Percentiles rank a stretch among this genome's conserved stretches.
phyloP scores from a whole-genome alignment of 2,329 filamentous ascomycete species.

The Diaporthe ilicicola region DNA sequence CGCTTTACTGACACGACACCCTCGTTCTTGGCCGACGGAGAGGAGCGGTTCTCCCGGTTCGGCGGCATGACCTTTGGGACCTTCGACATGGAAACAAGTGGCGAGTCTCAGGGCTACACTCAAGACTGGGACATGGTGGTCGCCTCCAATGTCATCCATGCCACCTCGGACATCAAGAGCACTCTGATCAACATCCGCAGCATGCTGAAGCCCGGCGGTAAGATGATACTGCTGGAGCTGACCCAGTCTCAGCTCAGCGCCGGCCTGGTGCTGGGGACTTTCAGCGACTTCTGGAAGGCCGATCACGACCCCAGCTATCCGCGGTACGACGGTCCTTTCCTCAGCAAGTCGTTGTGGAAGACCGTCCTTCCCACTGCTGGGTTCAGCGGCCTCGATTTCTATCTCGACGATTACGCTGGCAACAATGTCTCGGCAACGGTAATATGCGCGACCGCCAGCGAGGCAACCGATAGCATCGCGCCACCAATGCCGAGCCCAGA shows the following conservation, averaged over 20 bases:
- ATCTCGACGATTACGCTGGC: constrained; percentile 19
- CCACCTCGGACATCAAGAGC: constrained; percentile 36
- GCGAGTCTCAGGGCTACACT: constrained; percentile 42
- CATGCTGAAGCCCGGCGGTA: constrained; percentile 47
- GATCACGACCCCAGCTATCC: constrained; percentile 33
- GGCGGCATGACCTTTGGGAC: constrained; percentile 40
- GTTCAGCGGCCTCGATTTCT: constrained; percentile 22
- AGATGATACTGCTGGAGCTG: constrained; percentile 40
- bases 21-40: constrained; percentile 34
- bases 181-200: constrained; percentile 39
- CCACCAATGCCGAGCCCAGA: too few species aligned
- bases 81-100: constrained; percentile 41
- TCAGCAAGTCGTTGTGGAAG: constrained; percentile 12
- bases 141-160: constrained; percentile 43
- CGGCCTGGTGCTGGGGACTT: background rate
- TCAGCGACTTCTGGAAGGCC: constrained; percentile 46
- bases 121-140: constrained; percentile 43
- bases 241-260: constrained; percentile 7
- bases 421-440: background rate
- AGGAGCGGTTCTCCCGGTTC: constrained; percentile 40
- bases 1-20: constrained; percentile 30
- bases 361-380: constrained; percentile 6
- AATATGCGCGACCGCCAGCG: background rate
- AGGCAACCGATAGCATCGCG: too few species aligned
- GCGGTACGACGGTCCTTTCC: background rate